phyloP scores from a whole-genome alignment of 2,329 filamentous ascomycete species.

The Phialemoniopsis sp. region DNA sequence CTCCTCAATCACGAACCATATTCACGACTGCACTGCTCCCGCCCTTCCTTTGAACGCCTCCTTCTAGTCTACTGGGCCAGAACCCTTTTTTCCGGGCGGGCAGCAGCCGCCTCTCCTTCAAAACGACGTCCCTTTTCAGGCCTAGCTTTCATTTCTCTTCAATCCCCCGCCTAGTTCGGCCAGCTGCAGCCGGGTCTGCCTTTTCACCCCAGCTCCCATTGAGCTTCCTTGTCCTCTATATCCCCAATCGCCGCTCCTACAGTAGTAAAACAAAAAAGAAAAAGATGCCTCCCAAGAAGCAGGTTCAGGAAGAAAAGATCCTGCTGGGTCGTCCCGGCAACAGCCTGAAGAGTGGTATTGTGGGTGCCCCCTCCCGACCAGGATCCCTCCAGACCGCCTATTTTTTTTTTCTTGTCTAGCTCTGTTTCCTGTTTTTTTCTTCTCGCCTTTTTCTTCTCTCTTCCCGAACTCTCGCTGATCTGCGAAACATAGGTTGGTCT shows the following conservation, averaged over 20 bases:
- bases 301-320: constrained; percentile 88
- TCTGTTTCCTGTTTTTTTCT: too few relatives aligned
- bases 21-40: constrained; percentile 12
- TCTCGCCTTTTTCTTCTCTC: constrained; percentile 1
- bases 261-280: constrained; percentile 51
- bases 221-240: constrained; percentile 22
- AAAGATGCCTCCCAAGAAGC: constrained; percentile 94
- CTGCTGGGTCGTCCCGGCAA: constrained; percentile 94
- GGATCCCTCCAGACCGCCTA: constrained; percentile 9
- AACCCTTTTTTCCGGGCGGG: too few relatives aligned
- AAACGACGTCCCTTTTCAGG: constrained; percentile 36
- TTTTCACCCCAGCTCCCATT: constrained; percentile 43
- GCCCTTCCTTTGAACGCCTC: constrained; percentile 15
- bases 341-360: constrained; percentile 98
- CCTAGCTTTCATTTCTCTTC: constrained; percentile 47
- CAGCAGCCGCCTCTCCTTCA: constrained; percentile 31
- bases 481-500: constrained; percentile 71
- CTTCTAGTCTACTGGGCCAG: too few relatives aligned
- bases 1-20: too few relatives aligned
- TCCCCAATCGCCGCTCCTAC: constrained; percentile 52
- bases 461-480: constrained; percentile 32
- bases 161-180: constrained; percentile 41
- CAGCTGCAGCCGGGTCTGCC: constrained; percentile 65
- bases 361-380: constrained; percentile 28
- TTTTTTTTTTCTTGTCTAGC: too few relatives aligned